Conservation (phyloP, 352 stramenopile genomes). For the Globisporangium splendens region DNA sequence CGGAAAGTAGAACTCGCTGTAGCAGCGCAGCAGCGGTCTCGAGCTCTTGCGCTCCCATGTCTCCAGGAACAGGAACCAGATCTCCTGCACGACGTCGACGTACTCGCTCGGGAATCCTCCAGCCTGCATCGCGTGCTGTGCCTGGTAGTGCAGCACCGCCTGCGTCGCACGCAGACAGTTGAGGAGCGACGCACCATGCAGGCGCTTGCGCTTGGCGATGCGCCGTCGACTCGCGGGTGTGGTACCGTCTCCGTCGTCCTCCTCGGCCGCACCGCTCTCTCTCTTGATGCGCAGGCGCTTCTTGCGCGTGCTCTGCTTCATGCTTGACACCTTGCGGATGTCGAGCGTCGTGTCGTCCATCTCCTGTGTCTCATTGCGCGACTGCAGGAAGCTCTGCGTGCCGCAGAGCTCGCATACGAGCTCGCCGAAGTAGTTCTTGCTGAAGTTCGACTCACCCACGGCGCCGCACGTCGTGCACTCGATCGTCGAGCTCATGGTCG, state of each 20-base stretch:
- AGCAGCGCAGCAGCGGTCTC: slow-evolving; percentile 61
- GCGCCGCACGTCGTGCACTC: slow-evolving; percentile 78
- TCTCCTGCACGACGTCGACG: slow-evolving; percentile 37
- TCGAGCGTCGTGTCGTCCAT: slow-evolving; percentile 71
- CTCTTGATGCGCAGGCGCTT: too few species aligned
- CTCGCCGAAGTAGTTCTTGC: slow-evolving; percentile 81
- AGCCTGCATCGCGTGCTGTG: slow-evolving; percentile 33
- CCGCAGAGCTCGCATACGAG: slow-evolving; percentile 83
- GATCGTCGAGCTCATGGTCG: slow-evolving; percentile 31
- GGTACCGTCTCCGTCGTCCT: too few species aligned
- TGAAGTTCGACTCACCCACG: slow-evolving; percentile 74
- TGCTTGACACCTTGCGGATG: slow-evolving; percentile 24
- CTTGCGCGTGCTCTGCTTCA: slow-evolving; percentile 12
- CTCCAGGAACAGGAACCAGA: slow-evolving; percentile 72
- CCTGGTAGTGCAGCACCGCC: slow-evolving; percentile 53
- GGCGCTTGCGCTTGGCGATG: slow-evolving; percentile 33
- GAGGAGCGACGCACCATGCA: slow-evolving; percentile 31
- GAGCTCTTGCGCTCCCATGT: slow-evolving; percentile 57
- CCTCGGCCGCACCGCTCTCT: too few species aligned
- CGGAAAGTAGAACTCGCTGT: slow-evolving; percentile 63
- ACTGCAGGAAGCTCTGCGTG: slow-evolving; percentile 79
- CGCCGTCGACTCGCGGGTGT: background rate
- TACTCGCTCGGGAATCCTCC: slow-evolving; percentile 41
- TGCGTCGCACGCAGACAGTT: slow-evolving; percentile 66
- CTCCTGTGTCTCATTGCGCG: slow-evolving; percentile 80